A percentile compares a stretch with the other conserved stretches of the same genome.
These are phyloP conservation scores for Pleurotus sapidus DNA, from an alignment of 768 basidiomycete species.

Conservation along the genomic window DNA sequence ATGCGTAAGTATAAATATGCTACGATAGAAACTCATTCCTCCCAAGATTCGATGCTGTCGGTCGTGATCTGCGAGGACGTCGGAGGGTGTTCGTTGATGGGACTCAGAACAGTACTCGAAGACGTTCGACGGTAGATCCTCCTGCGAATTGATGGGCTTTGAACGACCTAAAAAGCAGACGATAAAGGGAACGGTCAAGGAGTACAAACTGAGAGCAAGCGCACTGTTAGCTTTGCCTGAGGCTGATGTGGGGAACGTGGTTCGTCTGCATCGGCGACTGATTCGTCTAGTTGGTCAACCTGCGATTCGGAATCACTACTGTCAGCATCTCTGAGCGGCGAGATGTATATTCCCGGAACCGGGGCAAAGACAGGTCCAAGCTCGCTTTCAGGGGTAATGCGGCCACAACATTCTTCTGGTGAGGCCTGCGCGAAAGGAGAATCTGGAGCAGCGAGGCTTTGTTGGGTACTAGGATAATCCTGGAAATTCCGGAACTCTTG, in stretches of 20 bases:
- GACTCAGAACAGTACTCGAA: too few relatives aligned
- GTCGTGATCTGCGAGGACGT: slow-evolving; percentile 22
- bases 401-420: background rate
- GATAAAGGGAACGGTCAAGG: too few relatives aligned
- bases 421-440: background rate
- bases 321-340: slow-evolving; percentile 23
- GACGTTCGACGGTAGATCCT: background rate
- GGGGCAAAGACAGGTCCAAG: slow-evolving; percentile 26
- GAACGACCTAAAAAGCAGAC: too few relatives aligned
- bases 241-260: too few relatives aligned
- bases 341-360: slow-evolving; percentile 34
- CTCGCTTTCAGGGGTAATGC: background rate
- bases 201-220: too few relatives aligned
- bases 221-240: too few relatives aligned
- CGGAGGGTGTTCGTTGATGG: background rate
- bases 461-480: too few relatives aligned
- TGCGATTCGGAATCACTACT: background rate
- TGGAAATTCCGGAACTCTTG: too few relatives aligned
- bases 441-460: background rate
- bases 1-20: too few relatives aligned
- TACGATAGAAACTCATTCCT: slow-evolving; percentile 7
- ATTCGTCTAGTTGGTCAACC: background rate
- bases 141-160: too few relatives aligned
- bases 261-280: background rate
- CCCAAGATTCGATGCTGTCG: slow-evolving; percentile 40